Conservation (phyloP, 371 early-diverging fungal species). For the Capniomyces stellatus region DNA sequence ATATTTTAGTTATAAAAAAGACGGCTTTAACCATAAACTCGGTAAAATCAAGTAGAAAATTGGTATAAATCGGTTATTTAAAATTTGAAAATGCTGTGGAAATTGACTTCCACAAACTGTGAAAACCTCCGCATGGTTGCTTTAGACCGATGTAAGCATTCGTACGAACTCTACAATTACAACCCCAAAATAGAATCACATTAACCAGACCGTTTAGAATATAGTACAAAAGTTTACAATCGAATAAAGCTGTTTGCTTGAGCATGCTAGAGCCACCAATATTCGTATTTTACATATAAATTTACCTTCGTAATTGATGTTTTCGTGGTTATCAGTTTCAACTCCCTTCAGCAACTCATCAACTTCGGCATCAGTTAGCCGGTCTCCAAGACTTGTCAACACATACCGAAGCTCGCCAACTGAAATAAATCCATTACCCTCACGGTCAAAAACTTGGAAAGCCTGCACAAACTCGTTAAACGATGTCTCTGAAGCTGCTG, state of each 20-base stretch:
- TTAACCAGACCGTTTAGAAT: too few relatives aligned
- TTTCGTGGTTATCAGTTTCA: constrained; percentile 56
- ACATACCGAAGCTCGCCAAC: constrained; percentile 88
- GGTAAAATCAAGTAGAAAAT: too few relatives aligned
- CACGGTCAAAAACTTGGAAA: constrained; percentile 95
- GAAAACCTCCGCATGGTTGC: too few relatives aligned
- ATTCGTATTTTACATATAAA: neutral
- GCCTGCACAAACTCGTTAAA: constrained; percentile 84
- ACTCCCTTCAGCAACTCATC: constrained; percentile 75
- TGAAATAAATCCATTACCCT: constrained; percentile 78
- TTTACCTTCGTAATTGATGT: constrained; percentile 54
- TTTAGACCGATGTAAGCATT: constrained; percentile 17
- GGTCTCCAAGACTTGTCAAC: constrained; percentile 87
- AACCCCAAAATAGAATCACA: constrained; percentile 1
- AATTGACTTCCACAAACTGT: too few relatives aligned
- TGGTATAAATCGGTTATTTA: too few relatives aligned
- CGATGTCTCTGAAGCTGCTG: constrained; percentile 40
- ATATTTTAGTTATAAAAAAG: too few relatives aligned
- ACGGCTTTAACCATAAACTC: too few relatives aligned
- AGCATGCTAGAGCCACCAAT: neutral
- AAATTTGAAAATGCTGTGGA: too few relatives aligned
- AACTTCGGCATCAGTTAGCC: constrained; percentile 78
- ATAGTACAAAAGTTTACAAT: too few relatives aligned
- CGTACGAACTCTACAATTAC: neutral
- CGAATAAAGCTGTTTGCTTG: neutral